These are phyloP conservation scores for Fusarium napiforme DNA, from an alignment of 2,329 filamentous ascomycete species.

Conservation along the genomic window DNA sequence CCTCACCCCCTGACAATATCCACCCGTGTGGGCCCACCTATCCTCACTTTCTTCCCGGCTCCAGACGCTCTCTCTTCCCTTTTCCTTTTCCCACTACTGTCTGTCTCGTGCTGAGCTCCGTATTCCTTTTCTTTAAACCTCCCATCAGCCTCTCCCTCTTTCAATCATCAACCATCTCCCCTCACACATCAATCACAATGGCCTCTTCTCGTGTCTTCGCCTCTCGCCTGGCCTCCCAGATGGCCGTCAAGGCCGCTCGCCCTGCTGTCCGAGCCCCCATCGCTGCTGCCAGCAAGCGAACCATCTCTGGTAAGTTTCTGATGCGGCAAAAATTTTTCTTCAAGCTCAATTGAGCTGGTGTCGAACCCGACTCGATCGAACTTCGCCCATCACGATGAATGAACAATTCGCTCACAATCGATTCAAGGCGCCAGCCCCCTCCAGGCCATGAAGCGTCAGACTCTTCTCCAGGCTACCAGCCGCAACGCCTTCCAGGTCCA, in stretches of 20 bases:
- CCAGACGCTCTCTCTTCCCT: slow-evolving; percentile 54
- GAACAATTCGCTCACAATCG: slow-evolving; percentile 48
- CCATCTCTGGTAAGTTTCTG: slow-evolving; percentile 74
- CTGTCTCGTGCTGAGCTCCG: slow-evolving; percentile 50
- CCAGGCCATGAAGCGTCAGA: slow-evolving; percentile 80
- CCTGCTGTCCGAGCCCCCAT: slow-evolving; percentile 75
- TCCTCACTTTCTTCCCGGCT: slow-evolving; percentile 51
- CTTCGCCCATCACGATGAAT: slow-evolving; percentile 40
- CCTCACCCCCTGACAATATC: slow-evolving; percentile 46
- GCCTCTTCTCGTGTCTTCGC: slow-evolving; percentile 81
- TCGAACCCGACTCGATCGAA: slow-evolving; percentile 48
- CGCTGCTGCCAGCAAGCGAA: slow-evolving; percentile 77
- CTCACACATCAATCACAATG: slow-evolving; percentile 74
- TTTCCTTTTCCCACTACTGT: slow-evolving; percentile 53
- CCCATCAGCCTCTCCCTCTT: slow-evolving; percentile 47
- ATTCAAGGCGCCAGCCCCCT: slow-evolving; percentile 68
- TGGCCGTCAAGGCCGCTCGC: slow-evolving; percentile 82
- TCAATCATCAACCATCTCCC: slow-evolving; percentile 48
- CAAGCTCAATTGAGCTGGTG: slow-evolving; percentile 44
- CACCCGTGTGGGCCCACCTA: slow-evolving; percentile 51
- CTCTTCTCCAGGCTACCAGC: slow-evolving; percentile 73
- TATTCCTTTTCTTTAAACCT: slow-evolving; percentile 50
- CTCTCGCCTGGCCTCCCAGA: slow-evolving; percentile 80
- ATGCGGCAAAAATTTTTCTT: slow-evolving; percentile 49
- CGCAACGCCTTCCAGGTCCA: slow-evolving; percentile 72